Conservation (phyloP, 441 rosid genomes). For the Geranium incanum region DNA sequence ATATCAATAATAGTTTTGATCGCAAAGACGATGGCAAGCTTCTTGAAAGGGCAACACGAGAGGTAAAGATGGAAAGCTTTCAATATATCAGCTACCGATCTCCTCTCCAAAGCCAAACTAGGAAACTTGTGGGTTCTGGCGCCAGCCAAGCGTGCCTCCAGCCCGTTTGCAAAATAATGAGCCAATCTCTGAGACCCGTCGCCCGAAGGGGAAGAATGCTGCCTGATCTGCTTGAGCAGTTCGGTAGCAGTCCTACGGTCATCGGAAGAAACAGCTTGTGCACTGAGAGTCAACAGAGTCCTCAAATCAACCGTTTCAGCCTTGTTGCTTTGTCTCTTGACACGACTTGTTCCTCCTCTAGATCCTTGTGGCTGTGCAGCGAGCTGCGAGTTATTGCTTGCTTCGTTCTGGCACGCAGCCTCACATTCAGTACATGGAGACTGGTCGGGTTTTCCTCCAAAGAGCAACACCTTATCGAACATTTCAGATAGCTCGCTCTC, state of each 20-base stretch:
- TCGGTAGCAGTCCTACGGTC: slow-evolving; percentile 55
- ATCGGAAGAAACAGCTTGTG: slow-evolving; percentile 53
- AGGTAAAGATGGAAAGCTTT: slow-evolving; percentile 54
- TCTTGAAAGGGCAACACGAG: slow-evolving; percentile 46
- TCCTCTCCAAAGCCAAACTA: slow-evolving; percentile 25
- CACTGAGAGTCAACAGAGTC: slow-evolving; percentile 51
- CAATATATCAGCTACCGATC: slow-evolving; percentile 49
- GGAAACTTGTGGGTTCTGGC: slow-evolving; percentile 28
- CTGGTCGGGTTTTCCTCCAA: slow-evolving; percentile 17
- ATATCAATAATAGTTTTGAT: slow-evolving; percentile 36
- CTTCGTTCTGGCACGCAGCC: slow-evolving; percentile 14
- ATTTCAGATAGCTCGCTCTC: slow-evolving; percentile 39
- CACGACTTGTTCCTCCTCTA: slow-evolving; percentile 27
- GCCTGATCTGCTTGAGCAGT: slow-evolving; percentile 51
- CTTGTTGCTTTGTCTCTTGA: slow-evolving; percentile 29
- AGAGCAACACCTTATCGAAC: slow-evolving; percentile 62
- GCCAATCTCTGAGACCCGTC: slow-evolving; percentile 73
- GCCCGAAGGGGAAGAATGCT: slow-evolving; percentile 53
- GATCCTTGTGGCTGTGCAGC: slow-evolving; percentile 24
- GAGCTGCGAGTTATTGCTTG: slow-evolving; percentile 16
- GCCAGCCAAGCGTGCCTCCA: slow-evolving; percentile 71
- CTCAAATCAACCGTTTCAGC: slow-evolving; percentile 62
- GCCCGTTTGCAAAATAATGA: slow-evolving; percentile 69
- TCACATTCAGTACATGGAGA: slow-evolving; percentile 11
- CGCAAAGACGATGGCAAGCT: slow-evolving; percentile 41